Evolutionary conservation across 192 early-diverging fungal species (phyloP).

Genomic region (Mortierella antarctica): DNA sequence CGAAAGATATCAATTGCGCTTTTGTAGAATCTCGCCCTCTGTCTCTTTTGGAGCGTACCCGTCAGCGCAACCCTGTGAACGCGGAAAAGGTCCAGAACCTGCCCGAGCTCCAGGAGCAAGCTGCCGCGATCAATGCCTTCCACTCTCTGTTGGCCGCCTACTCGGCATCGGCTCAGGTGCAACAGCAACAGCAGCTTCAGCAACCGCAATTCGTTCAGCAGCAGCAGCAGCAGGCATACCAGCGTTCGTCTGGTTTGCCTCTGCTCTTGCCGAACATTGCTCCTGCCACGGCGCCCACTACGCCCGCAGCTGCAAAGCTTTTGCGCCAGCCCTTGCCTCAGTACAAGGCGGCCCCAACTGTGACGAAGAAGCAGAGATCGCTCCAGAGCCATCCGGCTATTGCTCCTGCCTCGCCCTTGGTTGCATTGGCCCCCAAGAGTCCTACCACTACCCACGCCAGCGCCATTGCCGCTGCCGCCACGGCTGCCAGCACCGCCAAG

Average conservation of each 20-base stretch:
- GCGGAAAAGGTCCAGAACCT: conserved; percentile 20
- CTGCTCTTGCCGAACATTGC: conserved; percentile 56
- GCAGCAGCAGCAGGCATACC: conserved; percentile 35
- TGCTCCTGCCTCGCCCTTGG: conserved; percentile 15
- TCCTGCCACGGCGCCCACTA: conserved; percentile 58
- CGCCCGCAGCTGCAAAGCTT: conserved; percentile 58
- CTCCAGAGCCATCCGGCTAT: conserved; percentile 11
- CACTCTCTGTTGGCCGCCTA: conserved; percentile 54
- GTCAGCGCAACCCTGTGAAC: conserved; percentile 46
- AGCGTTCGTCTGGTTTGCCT: conserved; percentile 41
- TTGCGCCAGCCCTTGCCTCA: conserved; percentile 54
- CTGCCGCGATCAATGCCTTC: conserved; percentile 55
- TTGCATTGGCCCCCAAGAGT: conserved; percentile 43
- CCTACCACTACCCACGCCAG: conserved; percentile 32
- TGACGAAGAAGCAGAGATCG: conserved; percentile 31
- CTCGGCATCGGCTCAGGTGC: conserved; percentile 51
- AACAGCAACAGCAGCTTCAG: conserved; percentile 56
- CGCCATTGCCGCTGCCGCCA: conserved; percentile 32
- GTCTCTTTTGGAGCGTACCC: conserved; percentile 51
- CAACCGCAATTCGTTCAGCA: conserved; percentile 54
- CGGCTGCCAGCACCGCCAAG: conserved; percentile 14
- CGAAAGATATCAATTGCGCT: neutral
- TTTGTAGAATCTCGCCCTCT: conserved; percentile 39
- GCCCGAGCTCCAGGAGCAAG: conserved; percentile 51
- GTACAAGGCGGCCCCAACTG: conserved; percentile 38